A percentile compares a stretch with the other conserved stretches of the same genome.
These are phyloP conservation scores for Calonectria hongkongensis DNA, from an alignment of 2,329 filamentous ascomycete genomes.

Conservation along the genomic window DNA sequence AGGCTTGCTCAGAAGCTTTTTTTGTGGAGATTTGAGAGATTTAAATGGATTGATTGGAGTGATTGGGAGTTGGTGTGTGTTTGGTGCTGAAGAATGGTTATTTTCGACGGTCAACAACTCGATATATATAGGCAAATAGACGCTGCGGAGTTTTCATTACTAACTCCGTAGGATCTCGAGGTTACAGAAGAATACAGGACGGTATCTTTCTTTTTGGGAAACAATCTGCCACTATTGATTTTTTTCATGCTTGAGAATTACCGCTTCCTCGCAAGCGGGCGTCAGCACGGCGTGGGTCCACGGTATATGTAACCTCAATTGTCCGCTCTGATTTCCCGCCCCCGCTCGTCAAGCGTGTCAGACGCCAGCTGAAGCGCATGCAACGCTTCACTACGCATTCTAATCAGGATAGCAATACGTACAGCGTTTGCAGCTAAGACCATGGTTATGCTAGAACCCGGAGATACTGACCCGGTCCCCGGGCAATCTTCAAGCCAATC, in stretches of 20 bases:
- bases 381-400: conserved; percentile 4
- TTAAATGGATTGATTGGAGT: too few relatives aligned
- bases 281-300: neutral
- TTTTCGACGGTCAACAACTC: neutral
- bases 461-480: too few relatives aligned
- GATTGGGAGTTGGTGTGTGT: neutral
- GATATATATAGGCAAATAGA: neutral
- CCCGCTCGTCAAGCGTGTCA: conserved; percentile 10
- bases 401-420: neutral
- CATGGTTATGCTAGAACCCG: too few relatives aligned
- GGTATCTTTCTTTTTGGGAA: too few relatives aligned
- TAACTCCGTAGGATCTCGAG: neutral
- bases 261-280: conserved; percentile 10
- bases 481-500: too few relatives aligned
- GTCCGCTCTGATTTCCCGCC: conserved; percentile 25
- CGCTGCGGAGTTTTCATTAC: neutral
- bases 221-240: too few relatives aligned
- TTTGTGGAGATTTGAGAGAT: too few relatives aligned
- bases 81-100: neutral
- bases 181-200: too few relatives aligned
- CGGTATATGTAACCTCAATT: neutral
- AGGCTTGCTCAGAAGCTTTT: too few relatives aligned
- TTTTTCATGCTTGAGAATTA: neutral
- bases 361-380: conserved; percentile 2
- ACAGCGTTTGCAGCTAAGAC: too few relatives aligned